Evolutionary conservation across 257 asterid species (phyloP), one percentile per base, ranked within the genome.

Genomic region (Cynanchum wilfordii): DNA sequence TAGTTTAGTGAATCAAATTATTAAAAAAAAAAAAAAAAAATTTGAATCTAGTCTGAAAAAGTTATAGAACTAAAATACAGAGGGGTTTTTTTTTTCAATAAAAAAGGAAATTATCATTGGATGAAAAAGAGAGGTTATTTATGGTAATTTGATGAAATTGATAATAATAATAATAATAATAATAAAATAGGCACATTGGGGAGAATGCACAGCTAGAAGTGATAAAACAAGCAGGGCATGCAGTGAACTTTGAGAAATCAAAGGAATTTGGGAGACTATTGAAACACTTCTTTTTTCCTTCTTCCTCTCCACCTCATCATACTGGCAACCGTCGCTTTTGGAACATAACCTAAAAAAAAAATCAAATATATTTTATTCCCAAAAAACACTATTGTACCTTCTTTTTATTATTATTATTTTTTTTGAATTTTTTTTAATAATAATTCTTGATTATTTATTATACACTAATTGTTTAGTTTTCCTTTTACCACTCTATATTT

Each of bases 161-260:
- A 62, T 62, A 15, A 0, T 30, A 22, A 42, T 5, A 42, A 38
- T 4, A 38, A 42, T 1, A 36, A 36, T 36, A 36, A 36, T 3
- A 42, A 42, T 7, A 0, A 36, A 79, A 76, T 84, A 93, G 98
- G 75, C 97, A 91, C 80, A 84, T 91, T 19, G 96, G 96, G 59
- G 95, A 86, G 13, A 79, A 80, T 75, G 96, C 97, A 22, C 78
- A 75, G 52, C 44, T 91, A 16, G 86, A 87, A 73, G 89, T 89
- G 49, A 88, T 93, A 54, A 89, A 89, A 81, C 80, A 87, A 55
- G 96, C 96, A 10, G 97, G 98, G 10, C 96, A 94, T 79, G 96
- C 96, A 2, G 88, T 91, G 80, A 89, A 94, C 87, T 82, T 89
- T 66, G 97, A 91, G 80, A 91, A 88, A 76, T 93, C 96, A 1